A percentile compares a stretch with the other conserved stretches of the same genome.
phyloP scores from a whole-genome alignment of 2,329 filamentous ascomycete species.

The Pseudopyricularia javanii region DNA sequence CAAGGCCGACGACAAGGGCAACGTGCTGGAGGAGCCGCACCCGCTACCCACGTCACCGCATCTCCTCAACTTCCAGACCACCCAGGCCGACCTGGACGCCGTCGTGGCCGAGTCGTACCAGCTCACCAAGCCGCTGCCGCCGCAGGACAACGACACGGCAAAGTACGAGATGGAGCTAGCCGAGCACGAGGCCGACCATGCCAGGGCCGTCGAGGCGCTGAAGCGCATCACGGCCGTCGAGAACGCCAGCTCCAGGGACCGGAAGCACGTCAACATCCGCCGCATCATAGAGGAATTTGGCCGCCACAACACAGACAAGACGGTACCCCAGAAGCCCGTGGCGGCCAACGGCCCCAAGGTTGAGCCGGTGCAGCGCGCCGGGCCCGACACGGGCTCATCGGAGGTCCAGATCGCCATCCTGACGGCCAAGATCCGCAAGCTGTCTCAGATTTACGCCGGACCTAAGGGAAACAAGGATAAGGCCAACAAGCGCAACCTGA shows the following conservation, averaged over 20 bases:
- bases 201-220: conserved; percentile 63
- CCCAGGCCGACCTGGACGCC: conserved; percentile 50
- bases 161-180: conserved; percentile 16
- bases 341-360: conserved; percentile 27
- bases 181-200: conserved; percentile 44
- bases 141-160: conserved; percentile 16
- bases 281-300: conserved; percentile 82
- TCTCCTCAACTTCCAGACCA: conserved; percentile 67
- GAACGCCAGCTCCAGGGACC: conserved; percentile 68
- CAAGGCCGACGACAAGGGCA: conserved; percentile 24
- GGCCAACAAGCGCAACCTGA: conserved; percentile 83
- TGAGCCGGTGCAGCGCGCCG: conserved; percentile 46
- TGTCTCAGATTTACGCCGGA: conserved; percentile 59
- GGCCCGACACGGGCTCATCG: conserved; percentile 84
- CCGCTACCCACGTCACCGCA: conserved; percentile 33
- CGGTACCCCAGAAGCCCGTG: conserved; percentile 50
- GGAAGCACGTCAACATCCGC: conserved; percentile 68
- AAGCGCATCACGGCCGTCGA: conserved; percentile 65
- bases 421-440: conserved; percentile 79
- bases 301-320: conserved; percentile 72
- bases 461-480: conserved; percentile 71
- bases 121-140: conserved; percentile 48
- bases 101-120: conserved; percentile 56
- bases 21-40: conserved; percentile 23
- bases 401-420: conserved; percentile 97